Conservation (phyloP, 177 flowering plant genomes). For the Vitis hybrid region DNA sequence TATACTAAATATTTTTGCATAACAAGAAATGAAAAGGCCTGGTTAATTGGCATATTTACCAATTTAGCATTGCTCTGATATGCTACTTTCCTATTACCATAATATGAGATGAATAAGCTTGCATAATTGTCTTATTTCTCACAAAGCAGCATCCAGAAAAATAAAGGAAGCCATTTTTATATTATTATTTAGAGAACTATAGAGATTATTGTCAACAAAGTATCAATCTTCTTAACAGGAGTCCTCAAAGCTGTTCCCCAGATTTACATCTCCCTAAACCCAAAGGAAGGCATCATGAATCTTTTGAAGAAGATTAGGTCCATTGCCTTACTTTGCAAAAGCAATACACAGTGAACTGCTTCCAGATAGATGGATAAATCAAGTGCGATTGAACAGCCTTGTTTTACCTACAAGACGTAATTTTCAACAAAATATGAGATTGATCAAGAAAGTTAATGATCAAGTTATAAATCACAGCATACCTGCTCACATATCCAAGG, state of each 20-base stretch:
- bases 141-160: background rate
- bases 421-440: slow-evolving; percentile 7
- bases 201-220: background rate
- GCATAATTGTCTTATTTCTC: too few relatives aligned
- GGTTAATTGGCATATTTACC: background rate
- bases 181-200: background rate
- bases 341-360: slow-evolving; percentile 67
- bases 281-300: background rate
- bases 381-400: slow-evolving; percentile 37
- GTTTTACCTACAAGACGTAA: slow-evolving; percentile 52
- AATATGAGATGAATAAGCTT: too few relatives aligned
- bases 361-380: slow-evolving; percentile 72
- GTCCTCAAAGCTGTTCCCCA: background rate
- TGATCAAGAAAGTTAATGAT: background rate
- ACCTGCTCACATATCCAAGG: slow-evolving; percentile 88
- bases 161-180: background rate
- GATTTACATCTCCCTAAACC: background rate
- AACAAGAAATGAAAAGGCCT: background rate
- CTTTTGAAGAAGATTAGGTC: background rate
- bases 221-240: background rate
- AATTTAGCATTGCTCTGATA: background rate
- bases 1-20: background rate
- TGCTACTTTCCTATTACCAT: too few relatives aligned
- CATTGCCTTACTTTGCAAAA: slow-evolving; percentile 58
- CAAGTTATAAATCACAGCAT: slow-evolving; percentile 8